Percentiles rank a stretch among this genome's conserved stretches.
Evolutionary conservation across 805 yeast genomes (phyloP).

Genomic region (Yamadazyma nakazawae): DNA sequence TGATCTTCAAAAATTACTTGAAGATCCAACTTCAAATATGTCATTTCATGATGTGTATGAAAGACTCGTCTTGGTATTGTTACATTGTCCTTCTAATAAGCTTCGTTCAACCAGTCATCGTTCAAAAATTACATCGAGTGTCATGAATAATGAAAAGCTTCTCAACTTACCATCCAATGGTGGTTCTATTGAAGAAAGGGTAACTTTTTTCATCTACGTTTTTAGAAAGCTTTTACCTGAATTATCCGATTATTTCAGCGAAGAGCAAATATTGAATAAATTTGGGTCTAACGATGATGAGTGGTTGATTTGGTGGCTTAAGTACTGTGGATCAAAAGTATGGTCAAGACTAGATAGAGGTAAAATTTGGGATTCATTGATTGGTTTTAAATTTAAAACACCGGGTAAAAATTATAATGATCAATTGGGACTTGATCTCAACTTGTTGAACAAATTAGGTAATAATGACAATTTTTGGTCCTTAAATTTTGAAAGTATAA

Average conservation of each 20-base stretch:
- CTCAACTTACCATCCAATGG: slow-evolving; percentile 50
- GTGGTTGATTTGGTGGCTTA: slow-evolving; percentile 95
- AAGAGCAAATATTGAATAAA: slow-evolving; percentile 70
- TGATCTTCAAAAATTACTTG: slow-evolving; percentile 23
- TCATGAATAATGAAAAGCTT: slow-evolving; percentile 19
- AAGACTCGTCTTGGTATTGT: slow-evolving; percentile 66
- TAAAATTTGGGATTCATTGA: slow-evolving; percentile 80
- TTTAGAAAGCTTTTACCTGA: slow-evolving; percentile 69
- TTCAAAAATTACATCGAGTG: neutral
- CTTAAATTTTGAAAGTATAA: slow-evolving; percentile 11
- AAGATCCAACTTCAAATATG: slow-evolving; percentile 31
- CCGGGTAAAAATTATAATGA: slow-evolving; percentile 30
- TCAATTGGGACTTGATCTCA: slow-evolving; percentile 30
- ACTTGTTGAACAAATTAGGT: slow-evolving; percentile 40
- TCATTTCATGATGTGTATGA: slow-evolving; percentile 69
- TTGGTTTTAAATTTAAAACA: slow-evolving; percentile 65
- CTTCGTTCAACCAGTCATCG: slow-evolving; percentile 40
- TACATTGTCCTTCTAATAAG: slow-evolving; percentile 66
- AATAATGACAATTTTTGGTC: slow-evolving; percentile 67
- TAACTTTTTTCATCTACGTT: slow-evolving; percentile 63
- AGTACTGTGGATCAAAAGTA: slow-evolving; percentile 83
- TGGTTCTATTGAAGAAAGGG: slow-evolving; percentile 63
- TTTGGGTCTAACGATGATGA: slow-evolving; percentile 63
- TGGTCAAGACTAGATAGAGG: slow-evolving; percentile 82
- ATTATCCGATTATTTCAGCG: slow-evolving; percentile 68